Percentiles rank a stretch among this genome's conserved stretches.
These are phyloP conservation scores for Arabis alpina DNA, from an alignment of 345 rosid species.

Conservation along the genomic window DNA sequence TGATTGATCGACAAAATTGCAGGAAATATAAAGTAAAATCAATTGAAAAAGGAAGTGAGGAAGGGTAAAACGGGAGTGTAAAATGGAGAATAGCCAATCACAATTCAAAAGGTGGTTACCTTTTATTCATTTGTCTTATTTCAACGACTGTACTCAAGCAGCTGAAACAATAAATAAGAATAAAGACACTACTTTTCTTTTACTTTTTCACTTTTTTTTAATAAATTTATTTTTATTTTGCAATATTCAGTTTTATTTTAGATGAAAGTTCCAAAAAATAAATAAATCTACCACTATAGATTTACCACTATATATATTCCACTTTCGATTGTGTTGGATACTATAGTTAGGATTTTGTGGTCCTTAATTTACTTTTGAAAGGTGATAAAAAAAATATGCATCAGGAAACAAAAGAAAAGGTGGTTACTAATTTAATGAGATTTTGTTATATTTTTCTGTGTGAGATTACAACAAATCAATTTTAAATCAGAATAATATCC, in stretches of 20 bases:
- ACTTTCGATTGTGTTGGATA: not conserved
- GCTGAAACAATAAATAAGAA: not conserved
- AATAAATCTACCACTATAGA: not conserved
- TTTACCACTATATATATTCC: conserved; percentile 2
- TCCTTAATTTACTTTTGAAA: not conserved
- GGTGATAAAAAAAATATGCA: not conserved
- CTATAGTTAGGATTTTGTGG: not conserved
- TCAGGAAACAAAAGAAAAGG: not conserved
- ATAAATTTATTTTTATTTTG: not conserved
- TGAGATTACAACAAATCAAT: too few relatives aligned
- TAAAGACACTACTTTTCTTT: not conserved
- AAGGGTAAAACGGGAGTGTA: not conserved
- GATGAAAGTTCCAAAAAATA: not conserved
- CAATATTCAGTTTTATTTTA: not conserved
- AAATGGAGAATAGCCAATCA: conserved; percentile 12
- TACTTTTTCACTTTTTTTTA: not conserved
- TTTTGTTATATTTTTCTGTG: too few relatives aligned
- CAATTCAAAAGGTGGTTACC: conserved; percentile 27
- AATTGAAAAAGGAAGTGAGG: not conserved
- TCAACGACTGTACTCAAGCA: not conserved
- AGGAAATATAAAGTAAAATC: not conserved
- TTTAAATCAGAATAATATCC: too few relatives aligned
- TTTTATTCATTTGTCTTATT: conserved; percentile 11
- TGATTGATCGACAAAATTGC: not conserved
- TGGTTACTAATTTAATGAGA: too few relatives aligned